These are phyloP conservation scores for Solidago caesia DNA, from an alignment of 129 eudicot genomes.

Conservation along the genomic window DNA sequence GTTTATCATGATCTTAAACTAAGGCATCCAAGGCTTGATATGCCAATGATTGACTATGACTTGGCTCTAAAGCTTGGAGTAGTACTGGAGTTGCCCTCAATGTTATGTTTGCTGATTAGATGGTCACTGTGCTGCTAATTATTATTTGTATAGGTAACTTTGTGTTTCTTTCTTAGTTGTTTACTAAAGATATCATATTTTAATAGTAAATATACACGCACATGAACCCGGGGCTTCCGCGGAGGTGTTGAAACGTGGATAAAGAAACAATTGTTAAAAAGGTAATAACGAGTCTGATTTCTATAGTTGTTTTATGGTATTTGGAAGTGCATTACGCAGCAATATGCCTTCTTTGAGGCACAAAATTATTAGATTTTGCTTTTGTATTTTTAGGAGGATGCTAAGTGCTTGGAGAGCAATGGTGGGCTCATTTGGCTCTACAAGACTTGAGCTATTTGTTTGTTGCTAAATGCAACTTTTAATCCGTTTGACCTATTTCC, in stretches of 20 bases:
- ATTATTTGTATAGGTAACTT: conserved; percentile 68
- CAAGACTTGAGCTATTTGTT: conserved; percentile 20
- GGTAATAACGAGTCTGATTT: background rate
- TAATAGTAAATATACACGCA: background rate
- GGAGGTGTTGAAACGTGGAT: background rate
- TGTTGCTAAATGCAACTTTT: background rate
- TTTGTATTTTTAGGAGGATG: conserved; percentile 31
- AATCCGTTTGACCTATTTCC: background rate
- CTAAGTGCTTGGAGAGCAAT: background rate
- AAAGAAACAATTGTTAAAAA: background rate
- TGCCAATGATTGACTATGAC: no score
- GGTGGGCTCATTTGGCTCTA: background rate
- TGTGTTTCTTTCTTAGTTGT: background rate
- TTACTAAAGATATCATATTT: background rate
- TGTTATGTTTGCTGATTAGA: conserved; percentile 92
- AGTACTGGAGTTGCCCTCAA: conserved; percentile 86
- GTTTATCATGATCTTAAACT: conserved; percentile 76
- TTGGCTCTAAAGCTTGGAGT: conserved; percentile 40
- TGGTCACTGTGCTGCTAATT: conserved; percentile 87
- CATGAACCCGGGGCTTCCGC: background rate
- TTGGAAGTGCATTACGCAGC: background rate
- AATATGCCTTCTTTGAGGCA: no score
- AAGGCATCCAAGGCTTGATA: conserved; percentile 1
- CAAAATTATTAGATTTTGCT: background rate
- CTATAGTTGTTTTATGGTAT: background rate